These are phyloP conservation scores for Malus hybrid DNA, from an alignment of 331 rosid genomes.

Conservation along the genomic window DNA sequence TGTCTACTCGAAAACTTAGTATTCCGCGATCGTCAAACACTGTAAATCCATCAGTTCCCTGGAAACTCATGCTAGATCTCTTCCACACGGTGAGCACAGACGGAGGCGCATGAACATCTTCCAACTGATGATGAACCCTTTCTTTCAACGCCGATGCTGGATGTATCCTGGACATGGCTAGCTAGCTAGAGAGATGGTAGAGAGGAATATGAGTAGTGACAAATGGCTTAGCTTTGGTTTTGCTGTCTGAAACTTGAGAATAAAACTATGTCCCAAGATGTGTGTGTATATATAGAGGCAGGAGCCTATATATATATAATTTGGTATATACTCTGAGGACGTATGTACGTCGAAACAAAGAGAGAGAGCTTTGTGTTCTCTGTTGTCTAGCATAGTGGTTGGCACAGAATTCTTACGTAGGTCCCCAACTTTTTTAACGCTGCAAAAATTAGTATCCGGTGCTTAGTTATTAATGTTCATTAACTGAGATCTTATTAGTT, in stretches of 20 bases:
- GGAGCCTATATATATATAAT: background rate
- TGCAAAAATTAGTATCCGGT: too few relatives aligned
- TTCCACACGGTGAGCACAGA: constrained; percentile 44
- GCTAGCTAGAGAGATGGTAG: background rate
- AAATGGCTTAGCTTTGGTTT: background rate
- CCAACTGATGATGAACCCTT: background rate
- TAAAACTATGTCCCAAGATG: background rate
- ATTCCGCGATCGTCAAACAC: constrained; percentile 32
- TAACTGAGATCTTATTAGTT: too few relatives aligned
- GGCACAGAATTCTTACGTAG: constrained; percentile 19
- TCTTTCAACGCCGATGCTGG: constrained; percentile 17
- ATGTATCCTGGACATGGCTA: constrained; percentile 34
- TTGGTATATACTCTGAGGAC: background rate
- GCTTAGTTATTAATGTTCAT: too few relatives aligned
- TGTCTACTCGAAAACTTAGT: constrained; percentile 36
- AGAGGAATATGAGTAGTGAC: background rate
- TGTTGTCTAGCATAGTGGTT: constrained; percentile 12
- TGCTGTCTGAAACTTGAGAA: background rate
- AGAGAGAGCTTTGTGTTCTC: background rate
- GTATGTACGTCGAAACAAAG: background rate
- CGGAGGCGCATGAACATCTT: background rate
- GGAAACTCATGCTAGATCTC: constrained; percentile 50
- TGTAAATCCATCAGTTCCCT: constrained; percentile 44
- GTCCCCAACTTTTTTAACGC: constrained; percentile 12
- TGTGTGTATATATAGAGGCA: background rate